Conservation (phyloP, 805 yeast genomes). For the Blastobotrys mokoenaii region DNA sequence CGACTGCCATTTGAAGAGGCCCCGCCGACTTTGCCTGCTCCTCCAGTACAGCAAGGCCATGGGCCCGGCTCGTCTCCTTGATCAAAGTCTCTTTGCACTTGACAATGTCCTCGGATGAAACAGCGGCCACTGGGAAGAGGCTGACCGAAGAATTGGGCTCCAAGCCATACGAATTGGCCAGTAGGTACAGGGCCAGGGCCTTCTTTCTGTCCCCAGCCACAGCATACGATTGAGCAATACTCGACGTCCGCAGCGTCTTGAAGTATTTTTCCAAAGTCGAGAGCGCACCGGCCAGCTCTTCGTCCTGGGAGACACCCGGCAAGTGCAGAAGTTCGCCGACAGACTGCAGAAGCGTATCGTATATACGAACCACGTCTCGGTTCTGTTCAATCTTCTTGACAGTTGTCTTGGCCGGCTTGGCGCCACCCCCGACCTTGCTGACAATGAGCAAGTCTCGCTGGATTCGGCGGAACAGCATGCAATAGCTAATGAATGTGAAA, state of each 20-base stretch:
- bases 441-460: conserved; percentile 58
- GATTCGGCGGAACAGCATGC: conserved; percentile 54
- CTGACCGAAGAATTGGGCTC: neutral
- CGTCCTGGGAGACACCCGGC: conserved; percentile 90
- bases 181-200: conserved; percentile 24
- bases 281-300: conserved; percentile 50
- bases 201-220: conserved; percentile 24
- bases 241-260: conserved; percentile 34
- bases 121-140: conserved; percentile 8
- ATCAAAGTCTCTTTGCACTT: conserved; percentile 5
- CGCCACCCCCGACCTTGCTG: conserved; percentile 11
- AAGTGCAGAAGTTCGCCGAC: conserved; percentile 58
- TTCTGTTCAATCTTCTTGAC: conserved; percentile 5
- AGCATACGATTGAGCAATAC: conserved; percentile 34
- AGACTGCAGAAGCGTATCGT: conserved; percentile 44
- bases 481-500: conserved; percentile 66
- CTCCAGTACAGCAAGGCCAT: conserved; percentile 33
- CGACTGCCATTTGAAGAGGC: conserved; percentile 22
- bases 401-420: conserved; percentile 8
- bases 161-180: neutral
- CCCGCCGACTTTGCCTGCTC: conserved; percentile 11
- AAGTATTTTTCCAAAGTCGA: conserved; percentile 42
- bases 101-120: conserved; percentile 3
- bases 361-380: conserved; percentile 40
- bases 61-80: conserved; percentile 14